Percentiles rank a stretch among this genome's conserved stretches.
phyloP scores from a whole-genome alignment of 106 monocot species.

The Dioscorea zingiberensis region DNA sequence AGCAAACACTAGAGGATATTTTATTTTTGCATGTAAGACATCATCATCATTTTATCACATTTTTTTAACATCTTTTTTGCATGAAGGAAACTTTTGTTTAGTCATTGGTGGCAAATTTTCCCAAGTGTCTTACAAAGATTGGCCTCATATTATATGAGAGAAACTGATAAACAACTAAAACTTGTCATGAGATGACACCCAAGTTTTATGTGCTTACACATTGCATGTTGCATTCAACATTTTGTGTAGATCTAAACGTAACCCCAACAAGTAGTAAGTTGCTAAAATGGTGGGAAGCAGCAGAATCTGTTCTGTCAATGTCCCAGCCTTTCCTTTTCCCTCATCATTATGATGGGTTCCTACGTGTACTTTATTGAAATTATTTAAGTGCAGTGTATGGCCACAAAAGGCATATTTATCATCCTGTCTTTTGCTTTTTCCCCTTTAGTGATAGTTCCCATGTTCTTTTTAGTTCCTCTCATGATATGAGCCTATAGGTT shows the following conservation, averaged over 20 bases:
- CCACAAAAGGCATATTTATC: neutral
- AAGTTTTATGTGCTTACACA: neutral
- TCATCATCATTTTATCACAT: no score
- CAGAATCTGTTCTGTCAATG: neutral
- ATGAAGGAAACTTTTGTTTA: no score
- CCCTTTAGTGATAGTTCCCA: neutral
- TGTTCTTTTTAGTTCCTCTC: neutral
- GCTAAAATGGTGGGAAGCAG: neutral
- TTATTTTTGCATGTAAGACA: no score
- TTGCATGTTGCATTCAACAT: neutral
- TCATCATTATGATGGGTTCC: neutral
- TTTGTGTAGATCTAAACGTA: neutral
- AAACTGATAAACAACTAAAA: neutral
- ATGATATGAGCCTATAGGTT: neutral
- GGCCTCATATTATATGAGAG: no score
- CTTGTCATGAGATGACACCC: neutral
- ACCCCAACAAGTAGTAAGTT: neutral
- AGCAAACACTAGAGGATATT: no score
- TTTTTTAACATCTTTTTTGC: no score
- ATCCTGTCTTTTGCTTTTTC: slow-evolving; percentile 1
- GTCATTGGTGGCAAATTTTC: no score
- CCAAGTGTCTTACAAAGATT: no score
- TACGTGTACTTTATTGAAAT: neutral
- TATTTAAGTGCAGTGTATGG: neutral
- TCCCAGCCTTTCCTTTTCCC: neutral